Evolutionary conservation across 192 early-diverging fungal species (phyloP).

Genomic region (Thoreauomyces humboldtii): DNA sequence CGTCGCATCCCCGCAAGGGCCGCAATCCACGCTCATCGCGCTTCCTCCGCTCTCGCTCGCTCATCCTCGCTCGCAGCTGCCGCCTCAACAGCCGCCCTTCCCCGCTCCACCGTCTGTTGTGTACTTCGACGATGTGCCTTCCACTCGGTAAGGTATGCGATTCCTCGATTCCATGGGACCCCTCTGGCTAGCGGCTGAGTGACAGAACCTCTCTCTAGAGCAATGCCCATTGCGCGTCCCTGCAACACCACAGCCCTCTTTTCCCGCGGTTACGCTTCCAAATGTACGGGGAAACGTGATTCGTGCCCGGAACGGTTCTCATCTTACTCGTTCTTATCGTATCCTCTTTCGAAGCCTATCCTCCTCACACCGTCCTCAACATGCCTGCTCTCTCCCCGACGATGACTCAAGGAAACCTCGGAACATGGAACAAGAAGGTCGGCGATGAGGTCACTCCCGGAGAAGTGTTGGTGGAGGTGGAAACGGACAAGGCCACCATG

Average conservation of each 20-base stretch:
- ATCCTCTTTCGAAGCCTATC: constrained; percentile 18
- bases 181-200: too few species aligned
- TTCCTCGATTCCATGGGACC: too few species aligned
- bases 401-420: constrained; percentile 88
- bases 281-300: background rate
- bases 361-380: constrained; percentile 76
- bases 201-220: too few species aligned
- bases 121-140: too few species aligned
- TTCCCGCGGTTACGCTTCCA: background rate
- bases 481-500: constrained; percentile 99
- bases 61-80: too few species aligned
- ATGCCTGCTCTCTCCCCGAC: constrained; percentile 99
- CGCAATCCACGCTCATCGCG: background rate
- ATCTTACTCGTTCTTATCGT: background rate
- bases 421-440: constrained; percentile 89
- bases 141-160: too few species aligned
- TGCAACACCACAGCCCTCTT: too few species aligned
- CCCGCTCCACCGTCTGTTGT: too few species aligned
- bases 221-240: too few species aligned
- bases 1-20: too few species aligned
- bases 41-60: background rate
- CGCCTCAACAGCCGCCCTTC: too few species aligned
- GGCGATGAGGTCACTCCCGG: constrained; percentile 86
- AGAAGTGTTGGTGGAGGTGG: constrained; percentile 92
- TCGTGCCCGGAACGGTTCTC: background rate